phyloP scores from a whole-genome alignment of 2,329 filamentous ascomycete species.

The Colletotrichum sp. region DNA sequence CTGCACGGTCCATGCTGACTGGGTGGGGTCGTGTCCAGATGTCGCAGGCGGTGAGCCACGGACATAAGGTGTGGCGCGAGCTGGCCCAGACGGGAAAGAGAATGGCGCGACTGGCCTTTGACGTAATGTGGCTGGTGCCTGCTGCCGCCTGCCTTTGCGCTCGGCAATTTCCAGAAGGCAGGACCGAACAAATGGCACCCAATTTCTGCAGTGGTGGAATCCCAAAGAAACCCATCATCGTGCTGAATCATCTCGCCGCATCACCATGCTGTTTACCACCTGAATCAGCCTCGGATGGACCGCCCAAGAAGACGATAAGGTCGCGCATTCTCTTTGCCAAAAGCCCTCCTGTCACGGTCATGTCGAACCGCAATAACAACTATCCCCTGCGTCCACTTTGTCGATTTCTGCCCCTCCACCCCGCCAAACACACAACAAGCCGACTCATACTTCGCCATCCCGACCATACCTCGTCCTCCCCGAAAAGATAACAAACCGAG shows the following conservation, averaged over 20 bases:
- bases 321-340: not conserved
- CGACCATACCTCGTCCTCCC: not conserved
- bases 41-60: not conserved
- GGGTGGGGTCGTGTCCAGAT: not conserved
- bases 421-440: not conserved
- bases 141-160: not conserved
- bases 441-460: not conserved
- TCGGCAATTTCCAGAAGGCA: not conserved
- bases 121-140: not conserved
- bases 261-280: not conserved
- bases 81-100: not conserved
- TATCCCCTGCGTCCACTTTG: not conserved
- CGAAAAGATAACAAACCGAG: not conserved
- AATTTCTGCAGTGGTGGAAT: constrained; percentile 7
- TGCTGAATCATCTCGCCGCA: constrained; percentile 13
- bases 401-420: constrained; percentile 11
- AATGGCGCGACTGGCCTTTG: not conserved
- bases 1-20: not conserved
- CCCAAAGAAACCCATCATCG: not conserved
- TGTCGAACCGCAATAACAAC: not conserved
- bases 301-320: not conserved
- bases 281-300: not conserved
- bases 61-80: not conserved
- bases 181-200: not conserved
- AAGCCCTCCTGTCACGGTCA: not conserved